phyloP scores from a whole-genome alignment of 352 stramenopile species.

The Sclerospora graminicola region DNA sequence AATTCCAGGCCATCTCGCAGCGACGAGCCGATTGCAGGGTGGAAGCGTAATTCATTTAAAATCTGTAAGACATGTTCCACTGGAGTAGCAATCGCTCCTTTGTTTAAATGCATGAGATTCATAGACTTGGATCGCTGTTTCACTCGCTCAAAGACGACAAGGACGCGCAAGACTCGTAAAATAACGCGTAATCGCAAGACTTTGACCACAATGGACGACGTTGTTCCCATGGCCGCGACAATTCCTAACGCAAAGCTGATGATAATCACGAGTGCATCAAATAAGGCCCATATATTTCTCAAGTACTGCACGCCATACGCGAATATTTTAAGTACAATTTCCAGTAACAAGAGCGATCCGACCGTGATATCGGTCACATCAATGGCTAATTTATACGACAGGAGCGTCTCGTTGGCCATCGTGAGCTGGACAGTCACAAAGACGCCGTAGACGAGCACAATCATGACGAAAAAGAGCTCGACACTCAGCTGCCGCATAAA shows the following conservation, averaged over 20 bases:
- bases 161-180: constrained; percentile 64
- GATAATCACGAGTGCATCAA: constrained; percentile 75
- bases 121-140: constrained; percentile 70
- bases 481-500: constrained; percentile 81
- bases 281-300: constrained; percentile 57
- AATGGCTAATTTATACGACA: constrained; percentile 51
- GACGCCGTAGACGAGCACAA: constrained; percentile 74
- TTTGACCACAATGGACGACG: constrained; percentile 52
- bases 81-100: constrained; percentile 58
- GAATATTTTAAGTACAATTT: constrained; percentile 74
- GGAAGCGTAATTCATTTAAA: constrained; percentile 69
- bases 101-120: constrained; percentile 51
- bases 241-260: constrained; percentile 68
- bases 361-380: constrained; percentile 78
- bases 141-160: constrained; percentile 82
- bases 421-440: constrained; percentile 81
- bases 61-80: constrained; percentile 69
- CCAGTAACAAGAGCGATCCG: constrained; percentile 69
- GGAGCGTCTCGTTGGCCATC: constrained; percentile 44
- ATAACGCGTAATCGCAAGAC: constrained; percentile 67
- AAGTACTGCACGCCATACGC: constrained; percentile 64
- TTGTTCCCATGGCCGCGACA: constrained; percentile 43
- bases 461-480: constrained; percentile 84
- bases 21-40: constrained; percentile 46
- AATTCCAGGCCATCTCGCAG: constrained; percentile 63